Conservation (phyloP, 2,329 filamentous ascomycete genomes). For the Cladophialophora yegresii region DNA sequence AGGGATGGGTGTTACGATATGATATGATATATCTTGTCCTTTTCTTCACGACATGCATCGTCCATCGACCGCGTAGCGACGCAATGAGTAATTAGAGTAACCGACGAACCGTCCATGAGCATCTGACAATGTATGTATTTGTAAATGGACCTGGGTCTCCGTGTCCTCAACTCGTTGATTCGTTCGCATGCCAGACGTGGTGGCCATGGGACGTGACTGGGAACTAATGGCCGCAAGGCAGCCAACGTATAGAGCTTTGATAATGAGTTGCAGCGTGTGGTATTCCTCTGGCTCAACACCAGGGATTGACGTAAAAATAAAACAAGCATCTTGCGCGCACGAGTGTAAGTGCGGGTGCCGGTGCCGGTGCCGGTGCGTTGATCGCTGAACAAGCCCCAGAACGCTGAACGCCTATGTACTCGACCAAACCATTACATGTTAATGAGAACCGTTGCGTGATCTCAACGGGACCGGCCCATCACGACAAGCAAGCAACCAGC, state of each 20-base stretch:
- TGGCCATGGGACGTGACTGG: too few relatives aligned
- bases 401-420: too few relatives aligned
- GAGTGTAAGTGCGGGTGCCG: too few relatives aligned
- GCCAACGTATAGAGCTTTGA: neutral
- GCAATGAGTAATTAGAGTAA: too few relatives aligned
- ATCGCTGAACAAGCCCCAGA: too few relatives aligned
- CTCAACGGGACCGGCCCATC: constrained; percentile 15
- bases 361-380: too few relatives aligned
- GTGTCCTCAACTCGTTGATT: neutral
- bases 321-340: neutral
- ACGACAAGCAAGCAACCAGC: constrained; percentile 66
- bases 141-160: neutral
- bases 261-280: too few relatives aligned
- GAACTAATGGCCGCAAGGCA: neutral
- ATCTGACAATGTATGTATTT: too few relatives aligned
- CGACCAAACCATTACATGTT: too few relatives aligned
- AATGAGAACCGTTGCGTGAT: neutral
- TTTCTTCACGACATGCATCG: neutral
- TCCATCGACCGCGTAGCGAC: neutral
- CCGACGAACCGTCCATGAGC: too few relatives aligned
- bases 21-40: neutral
- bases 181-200: neutral
- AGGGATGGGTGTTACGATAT: neutral
- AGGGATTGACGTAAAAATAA: neutral
- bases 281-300: neutral